Percentiles rank a stretch among this genome's conserved stretches.
Conservation (phyloP, 495 filamentous ascomycete species). For the Aspergillus carlsbadensis region DNA sequence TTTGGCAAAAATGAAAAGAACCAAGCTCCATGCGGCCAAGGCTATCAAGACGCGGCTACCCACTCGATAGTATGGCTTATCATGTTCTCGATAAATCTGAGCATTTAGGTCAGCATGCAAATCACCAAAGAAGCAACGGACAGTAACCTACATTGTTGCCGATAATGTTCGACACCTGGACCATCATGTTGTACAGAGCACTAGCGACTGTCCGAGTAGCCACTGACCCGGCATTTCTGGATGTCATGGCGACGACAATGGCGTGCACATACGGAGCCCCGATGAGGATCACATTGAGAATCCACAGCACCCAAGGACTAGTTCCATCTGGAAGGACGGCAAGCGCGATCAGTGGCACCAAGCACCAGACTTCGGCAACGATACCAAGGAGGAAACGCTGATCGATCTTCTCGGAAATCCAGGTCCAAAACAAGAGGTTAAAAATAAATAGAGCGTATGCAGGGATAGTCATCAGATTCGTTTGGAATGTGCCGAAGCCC, state of each 20-base stretch:
- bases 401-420: conserved; percentile 52
- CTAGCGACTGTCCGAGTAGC: conserved; percentile 63
- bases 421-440: conserved; percentile 48
- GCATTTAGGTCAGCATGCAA: neutral
- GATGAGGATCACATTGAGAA: conserved; percentile 50
- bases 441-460: conserved; percentile 50
- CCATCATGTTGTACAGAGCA: conserved; percentile 72
- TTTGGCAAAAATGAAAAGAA: conserved; percentile 57
- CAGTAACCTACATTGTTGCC: conserved; percentile 52
- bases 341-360: conserved; percentile 54
- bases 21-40: conserved; percentile 51
- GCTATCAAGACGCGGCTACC: conserved; percentile 66
- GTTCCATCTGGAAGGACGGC: conserved; percentile 34
- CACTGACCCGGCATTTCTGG: conserved; percentile 66
- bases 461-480: conserved; percentile 69
- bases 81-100: conserved; percentile 62
- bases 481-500: conserved; percentile 65
- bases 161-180: conserved; percentile 65
- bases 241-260: conserved; percentile 66
- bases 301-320: conserved; percentile 53
- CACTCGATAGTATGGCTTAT: conserved; percentile 63
- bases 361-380: conserved; percentile 53
- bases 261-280: conserved; percentile 64
- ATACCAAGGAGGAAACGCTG: conserved; percentile 54
- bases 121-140: too few relatives aligned